Conservation (phyloP, 805 yeast genomes). For the Candida manassasensis region DNA sequence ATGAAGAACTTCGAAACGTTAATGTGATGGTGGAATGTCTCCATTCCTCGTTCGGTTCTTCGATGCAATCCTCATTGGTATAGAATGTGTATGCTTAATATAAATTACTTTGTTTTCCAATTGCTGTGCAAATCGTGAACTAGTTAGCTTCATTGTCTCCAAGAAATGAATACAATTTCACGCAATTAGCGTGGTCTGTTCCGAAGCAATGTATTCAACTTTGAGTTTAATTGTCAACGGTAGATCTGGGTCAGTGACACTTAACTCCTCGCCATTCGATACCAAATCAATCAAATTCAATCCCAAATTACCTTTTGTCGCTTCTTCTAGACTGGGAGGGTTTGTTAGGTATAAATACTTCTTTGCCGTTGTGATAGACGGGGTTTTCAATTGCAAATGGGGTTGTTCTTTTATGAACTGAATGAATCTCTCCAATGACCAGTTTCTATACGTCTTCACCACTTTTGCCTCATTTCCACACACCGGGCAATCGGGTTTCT, state of each 20-base stretch:
- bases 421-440: slow-evolving; percentile 40
- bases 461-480: slow-evolving; percentile 51
- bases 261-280: slow-evolving; percentile 42
- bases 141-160: no score
- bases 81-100: no score
- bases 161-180: no score
- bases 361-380: slow-evolving; percentile 42
- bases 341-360: slow-evolving; percentile 40
- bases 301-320: slow-evolving; percentile 42
- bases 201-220: slow-evolving; percentile 22
- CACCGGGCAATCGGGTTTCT: slow-evolving; percentile 63
- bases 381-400: slow-evolving; percentile 31
- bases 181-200: slow-evolving; percentile 19
- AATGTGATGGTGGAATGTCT: no score
- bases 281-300: slow-evolving; percentile 33
- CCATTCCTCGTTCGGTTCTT: no score
- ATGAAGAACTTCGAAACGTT: slow-evolving; percentile 33
- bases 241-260: slow-evolving; percentile 48
- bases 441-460: slow-evolving; percentile 22
- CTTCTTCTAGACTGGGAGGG: slow-evolving; percentile 44
- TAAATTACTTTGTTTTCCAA: no score
- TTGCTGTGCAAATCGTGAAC: no score
- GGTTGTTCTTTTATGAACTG: slow-evolving; percentile 31
- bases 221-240: slow-evolving; percentile 39
- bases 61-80: no score